Percentiles rank a stretch among this genome's conserved stretches.
Conservation (phyloP, 352 stramenopile species). For the Ophiocytium majus region DNA sequence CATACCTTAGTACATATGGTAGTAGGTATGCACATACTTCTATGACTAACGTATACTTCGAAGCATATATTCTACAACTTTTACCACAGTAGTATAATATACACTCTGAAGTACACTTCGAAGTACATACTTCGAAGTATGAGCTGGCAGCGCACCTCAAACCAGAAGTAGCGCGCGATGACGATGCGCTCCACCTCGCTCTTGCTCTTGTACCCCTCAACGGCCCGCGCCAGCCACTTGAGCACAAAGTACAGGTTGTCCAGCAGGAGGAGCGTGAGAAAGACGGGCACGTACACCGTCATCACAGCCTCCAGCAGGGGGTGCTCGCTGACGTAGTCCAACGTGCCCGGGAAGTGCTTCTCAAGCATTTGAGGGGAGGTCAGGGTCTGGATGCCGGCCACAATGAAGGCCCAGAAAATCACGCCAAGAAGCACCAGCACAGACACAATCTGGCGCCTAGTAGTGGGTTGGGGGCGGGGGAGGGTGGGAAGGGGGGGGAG, state of each 20-base stretch:
- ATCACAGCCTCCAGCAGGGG: slow-evolving; percentile 14
- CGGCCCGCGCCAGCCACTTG: slow-evolving; percentile 35
- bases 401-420: slow-evolving; percentile 36
- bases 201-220: slow-evolving; percentile 54
- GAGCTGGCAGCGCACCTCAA: slow-evolving; percentile 26
- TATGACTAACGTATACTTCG: no score
- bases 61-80: no score
- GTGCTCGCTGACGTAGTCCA: slow-evolving; percentile 27
- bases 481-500: background rate
- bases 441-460: slow-evolving; percentile 25
- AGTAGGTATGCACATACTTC: no score
- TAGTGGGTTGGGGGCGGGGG: no score
- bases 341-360: slow-evolving; percentile 28
- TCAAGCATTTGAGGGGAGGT: slow-evolving; percentile 24
- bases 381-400: slow-evolving; percentile 38
- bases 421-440: slow-evolving; percentile 31
- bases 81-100: no score
- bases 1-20: no score
- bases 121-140: no score
- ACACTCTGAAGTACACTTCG: no score
- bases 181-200: slow-evolving; percentile 36
- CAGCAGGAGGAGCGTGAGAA: slow-evolving; percentile 39
- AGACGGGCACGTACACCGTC: slow-evolving; percentile 40
- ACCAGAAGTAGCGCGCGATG: slow-evolving; percentile 49
- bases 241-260: slow-evolving; percentile 43